Conservation (phyloP, 2,329 filamentous ascomycete genomes). For the Ophiobolus disseminans region DNA sequence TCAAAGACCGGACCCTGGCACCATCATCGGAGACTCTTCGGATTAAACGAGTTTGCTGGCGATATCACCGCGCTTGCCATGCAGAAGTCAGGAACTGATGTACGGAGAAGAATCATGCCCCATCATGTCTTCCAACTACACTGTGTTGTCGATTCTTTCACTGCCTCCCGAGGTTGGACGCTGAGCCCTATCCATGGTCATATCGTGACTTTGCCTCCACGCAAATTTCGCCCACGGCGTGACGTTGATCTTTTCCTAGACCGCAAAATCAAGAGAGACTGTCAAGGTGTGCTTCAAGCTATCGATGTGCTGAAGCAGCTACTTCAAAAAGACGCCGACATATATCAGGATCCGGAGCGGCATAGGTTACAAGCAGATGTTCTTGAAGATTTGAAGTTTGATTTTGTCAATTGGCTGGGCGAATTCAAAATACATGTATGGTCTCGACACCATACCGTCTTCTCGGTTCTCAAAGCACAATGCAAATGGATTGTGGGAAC, state of each 20-base stretch:
- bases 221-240: conserved; percentile 47
- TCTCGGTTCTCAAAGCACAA: conserved; percentile 54
- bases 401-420: conserved; percentile 51
- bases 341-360: conserved; percentile 26
- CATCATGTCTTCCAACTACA: conserved; percentile 60
- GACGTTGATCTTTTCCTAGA: conserved; percentile 57
- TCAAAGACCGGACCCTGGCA: conserved; percentile 50
- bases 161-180: conserved; percentile 55
- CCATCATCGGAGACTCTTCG: conserved; percentile 51
- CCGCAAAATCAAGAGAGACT: conserved; percentile 36
- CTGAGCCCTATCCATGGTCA: conserved; percentile 44
- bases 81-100: conserved; percentile 51
- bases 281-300: conserved; percentile 40
- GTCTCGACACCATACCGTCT: conserved; percentile 46
- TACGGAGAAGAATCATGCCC: conserved; percentile 53
- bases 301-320: conserved; percentile 42
- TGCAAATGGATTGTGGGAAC: conserved; percentile 57
- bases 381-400: conserved; percentile 30
- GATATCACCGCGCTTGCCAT: conserved; percentile 55
- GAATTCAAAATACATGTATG: conserved; percentile 47
- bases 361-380: conserved; percentile 17
- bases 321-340: conserved; percentile 35
- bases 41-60: conserved; percentile 56
- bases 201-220: conserved; percentile 45
- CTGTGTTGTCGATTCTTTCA: conserved; percentile 58